Evolutionary conservation across 371 early-diverging fungal species (phyloP).

Genomic region (Umbelopsis sp.): DNA sequence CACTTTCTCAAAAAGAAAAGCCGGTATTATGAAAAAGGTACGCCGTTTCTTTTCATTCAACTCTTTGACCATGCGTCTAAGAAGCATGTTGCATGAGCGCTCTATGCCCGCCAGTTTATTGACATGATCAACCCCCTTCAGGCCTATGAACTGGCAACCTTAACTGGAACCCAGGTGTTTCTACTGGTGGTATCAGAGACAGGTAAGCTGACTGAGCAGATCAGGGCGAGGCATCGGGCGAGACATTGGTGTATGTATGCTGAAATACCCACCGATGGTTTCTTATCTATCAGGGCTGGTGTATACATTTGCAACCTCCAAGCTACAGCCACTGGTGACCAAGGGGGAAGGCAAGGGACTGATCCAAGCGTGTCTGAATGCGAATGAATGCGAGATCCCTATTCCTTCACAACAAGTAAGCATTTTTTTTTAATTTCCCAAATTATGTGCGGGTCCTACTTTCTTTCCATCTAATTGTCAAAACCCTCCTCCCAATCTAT

Average conservation of each 20-base stretch:
- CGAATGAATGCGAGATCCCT: constrained; percentile 54
- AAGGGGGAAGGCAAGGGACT: constrained; percentile 83
- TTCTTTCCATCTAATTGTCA: no score
- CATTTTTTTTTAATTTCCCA: not conserved
- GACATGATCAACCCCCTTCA: constrained; percentile 24
- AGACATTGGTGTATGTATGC: no score
- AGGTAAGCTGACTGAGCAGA: constrained; percentile 38
- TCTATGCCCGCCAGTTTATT: not conserved
- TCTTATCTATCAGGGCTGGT: constrained; percentile 55
- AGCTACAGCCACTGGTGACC: constrained; percentile 87
- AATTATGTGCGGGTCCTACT: no score
- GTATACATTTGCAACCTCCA: constrained; percentile 94
- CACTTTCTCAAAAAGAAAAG: constrained; percentile 96
- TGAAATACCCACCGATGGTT: not conserved
- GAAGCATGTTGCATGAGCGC: no score
- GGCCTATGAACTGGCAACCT: constrained; percentile 88
- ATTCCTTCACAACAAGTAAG: not conserved
- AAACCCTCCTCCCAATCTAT: no score
- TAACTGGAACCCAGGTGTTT: constrained; percentile 92
- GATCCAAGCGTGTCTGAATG: constrained; percentile 87
- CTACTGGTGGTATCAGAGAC: constrained; percentile 90
- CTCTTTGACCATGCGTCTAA: not conserved
- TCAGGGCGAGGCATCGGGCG: no score
- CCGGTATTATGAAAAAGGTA: constrained; percentile 97
- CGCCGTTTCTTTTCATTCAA: not conserved